These are phyloP conservation scores for Colletotrichum sp. DNA, from an alignment of 2,329 filamentous ascomycete species.

Conservation along the genomic window DNA sequence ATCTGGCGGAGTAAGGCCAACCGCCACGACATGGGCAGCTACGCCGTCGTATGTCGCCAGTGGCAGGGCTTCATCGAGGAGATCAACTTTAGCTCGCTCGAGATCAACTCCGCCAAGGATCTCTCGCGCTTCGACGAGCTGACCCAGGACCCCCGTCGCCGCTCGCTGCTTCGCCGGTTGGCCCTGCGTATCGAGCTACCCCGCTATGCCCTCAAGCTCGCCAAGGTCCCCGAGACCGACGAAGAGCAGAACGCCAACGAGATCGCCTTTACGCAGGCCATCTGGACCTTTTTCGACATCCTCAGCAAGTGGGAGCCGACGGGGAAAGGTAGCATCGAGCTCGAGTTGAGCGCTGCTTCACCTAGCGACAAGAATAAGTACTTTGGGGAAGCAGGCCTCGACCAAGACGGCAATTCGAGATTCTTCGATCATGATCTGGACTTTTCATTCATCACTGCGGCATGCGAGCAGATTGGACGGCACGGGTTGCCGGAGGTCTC, in stretches of 20 bases:
- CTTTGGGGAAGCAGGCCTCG: constrained; percentile 25
- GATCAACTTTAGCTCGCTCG: constrained; percentile 26
- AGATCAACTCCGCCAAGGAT: constrained; percentile 21
- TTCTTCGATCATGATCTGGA: constrained; percentile 28
- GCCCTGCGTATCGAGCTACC: constrained; percentile 27
- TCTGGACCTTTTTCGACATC: constrained; percentile 28
- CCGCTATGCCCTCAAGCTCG: constrained; percentile 22
- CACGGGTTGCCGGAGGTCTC: constrained; percentile 25
- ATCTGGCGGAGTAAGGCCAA: background rate
- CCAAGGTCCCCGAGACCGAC: constrained; percentile 24
- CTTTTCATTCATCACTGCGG: constrained; percentile 22
- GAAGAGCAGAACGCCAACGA: constrained; percentile 30
- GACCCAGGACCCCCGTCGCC: constrained; percentile 24
- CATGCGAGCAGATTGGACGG: constrained; percentile 21
- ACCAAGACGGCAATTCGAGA: constrained; percentile 26
- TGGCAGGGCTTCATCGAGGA: constrained; percentile 30
- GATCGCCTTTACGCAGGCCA: constrained; percentile 25
- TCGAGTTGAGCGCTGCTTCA: constrained; percentile 28
- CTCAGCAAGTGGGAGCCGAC: constrained; percentile 24
- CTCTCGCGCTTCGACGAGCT: constrained; percentile 25
- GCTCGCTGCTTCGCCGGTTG: constrained; percentile 23
- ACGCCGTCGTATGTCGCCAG: constrained; percentile 29
- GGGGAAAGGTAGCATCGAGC: constrained; percentile 21
- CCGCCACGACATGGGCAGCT: constrained; percentile 22
- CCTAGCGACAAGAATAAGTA: constrained; percentile 25